These are phyloP conservation scores for Tolypocladium ovalisporum DNA, from an alignment of 2,329 filamentous ascomycete species.

Conservation along the genomic window DNA sequence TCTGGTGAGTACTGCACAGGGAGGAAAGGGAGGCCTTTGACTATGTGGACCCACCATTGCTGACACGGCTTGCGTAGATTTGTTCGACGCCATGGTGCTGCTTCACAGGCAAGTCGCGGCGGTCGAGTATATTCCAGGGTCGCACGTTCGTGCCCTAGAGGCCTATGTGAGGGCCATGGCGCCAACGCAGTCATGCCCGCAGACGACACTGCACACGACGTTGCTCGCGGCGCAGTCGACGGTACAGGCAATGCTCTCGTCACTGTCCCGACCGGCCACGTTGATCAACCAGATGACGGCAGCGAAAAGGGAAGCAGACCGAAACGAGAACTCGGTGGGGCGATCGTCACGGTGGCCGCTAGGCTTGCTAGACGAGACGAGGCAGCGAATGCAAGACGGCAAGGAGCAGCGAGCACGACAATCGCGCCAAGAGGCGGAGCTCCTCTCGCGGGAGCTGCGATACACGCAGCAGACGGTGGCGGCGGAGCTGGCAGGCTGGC, in stretches of 20 bases:
- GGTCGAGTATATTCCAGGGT: conserved; percentile 55
- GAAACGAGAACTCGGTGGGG: conserved; percentile 63
- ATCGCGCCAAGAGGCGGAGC: conserved; percentile 57
- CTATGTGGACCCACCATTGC: background rate
- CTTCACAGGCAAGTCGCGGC: conserved; percentile 40
- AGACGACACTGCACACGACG: conserved; percentile 61
- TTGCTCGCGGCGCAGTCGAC: conserved; percentile 76
- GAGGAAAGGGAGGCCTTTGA: background rate
- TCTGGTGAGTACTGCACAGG: conserved; percentile 36
- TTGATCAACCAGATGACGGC: conserved; percentile 68
- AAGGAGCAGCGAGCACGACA: conserved; percentile 69
- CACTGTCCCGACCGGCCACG: conserved; percentile 67
- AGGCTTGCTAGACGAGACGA: conserved; percentile 74
- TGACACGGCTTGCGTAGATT: conserved; percentile 34
- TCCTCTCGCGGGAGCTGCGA: conserved; percentile 69
- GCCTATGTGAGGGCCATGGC: conserved; percentile 57
- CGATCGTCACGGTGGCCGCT: conserved; percentile 72
- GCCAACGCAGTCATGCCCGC: conserved; percentile 62
- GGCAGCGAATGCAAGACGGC: conserved; percentile 72
- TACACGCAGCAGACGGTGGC: conserved; percentile 94
- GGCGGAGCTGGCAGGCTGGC: conserved; percentile 84
- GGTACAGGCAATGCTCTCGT: conserved; percentile 67
- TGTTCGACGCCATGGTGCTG: conserved; percentile 53
- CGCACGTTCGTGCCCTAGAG: conserved; percentile 60
- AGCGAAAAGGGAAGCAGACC: conserved; percentile 65